Evolutionary conservation across 176 grass and related monocot genomes (phyloP), one percentile per base, ranked within the genome.

Genomic region (Paspalum notatum): DNA sequence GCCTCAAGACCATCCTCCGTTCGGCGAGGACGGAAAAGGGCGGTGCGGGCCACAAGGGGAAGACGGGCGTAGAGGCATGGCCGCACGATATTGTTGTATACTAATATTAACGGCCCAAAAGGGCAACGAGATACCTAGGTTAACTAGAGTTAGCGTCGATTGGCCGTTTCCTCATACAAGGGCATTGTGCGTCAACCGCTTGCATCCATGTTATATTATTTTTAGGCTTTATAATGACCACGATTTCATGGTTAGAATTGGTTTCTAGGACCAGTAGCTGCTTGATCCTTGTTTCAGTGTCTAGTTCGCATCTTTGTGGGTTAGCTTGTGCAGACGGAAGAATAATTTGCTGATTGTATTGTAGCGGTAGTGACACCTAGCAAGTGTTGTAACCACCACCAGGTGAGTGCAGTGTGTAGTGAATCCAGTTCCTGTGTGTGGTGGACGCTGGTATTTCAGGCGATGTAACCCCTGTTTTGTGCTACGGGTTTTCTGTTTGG

Each of bases 1-100:
- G 56, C 72, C 77, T 53, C 57, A 25, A 81, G 65, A 61, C 15
- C 66, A 10, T 25, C 43, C 50, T 50, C 75, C 14, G 66, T 82
- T 71, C 82, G 25, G 1, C 75, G 82, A 76, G 79, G 87, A 55
- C 82, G 53, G 63, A 98, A 87, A 87, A 76, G 88, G 80, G 84
- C 73, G 12, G 51, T 39, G 9, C 86, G 85, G 66, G 64, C 70
- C 32, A 39, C 47, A 24, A 63, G 84, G 69, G 86, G 89, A 91
- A 89, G 69, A 67, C 37, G 66, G 77, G 50, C 73, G 66, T 81
- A 85, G 69, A 73, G 25, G 46, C 56, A 12, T 68, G 64, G 53
- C 59, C 68, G 18, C 43, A 59, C 43, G 49, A 59, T 53, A 80
- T 80, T 81, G 77, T 49, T 81, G 66, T 67, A 58, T 53, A 73